A percentile compares a stretch with the other conserved stretches of the same genome.
These are phyloP conservation scores for Colletotrichum filicis DNA, from an alignment of 2,329 filamentous ascomycete species.

Conservation along the genomic window DNA sequence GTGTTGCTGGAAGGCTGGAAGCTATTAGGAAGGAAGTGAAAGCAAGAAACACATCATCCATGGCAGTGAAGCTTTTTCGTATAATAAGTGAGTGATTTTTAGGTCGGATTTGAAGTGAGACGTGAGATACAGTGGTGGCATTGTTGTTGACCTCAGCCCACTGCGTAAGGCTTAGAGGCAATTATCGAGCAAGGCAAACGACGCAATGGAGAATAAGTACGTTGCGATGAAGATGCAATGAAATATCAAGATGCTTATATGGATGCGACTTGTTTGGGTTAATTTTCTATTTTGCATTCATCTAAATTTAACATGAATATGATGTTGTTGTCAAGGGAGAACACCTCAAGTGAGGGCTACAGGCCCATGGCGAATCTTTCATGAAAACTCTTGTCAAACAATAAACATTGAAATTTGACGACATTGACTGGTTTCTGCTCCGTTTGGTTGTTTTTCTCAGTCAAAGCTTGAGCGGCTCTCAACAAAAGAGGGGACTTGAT, in stretches of 20 bases:
- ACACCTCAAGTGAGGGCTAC: not conserved
- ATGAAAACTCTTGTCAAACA: not conserved
- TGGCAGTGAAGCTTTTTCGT: not conserved
- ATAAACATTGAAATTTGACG: not conserved
- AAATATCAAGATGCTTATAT: not conserved
- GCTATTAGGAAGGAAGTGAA: not conserved
- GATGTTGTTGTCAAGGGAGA: not conserved
- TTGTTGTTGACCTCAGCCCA: not conserved
- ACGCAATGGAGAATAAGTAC: too few relatives aligned
- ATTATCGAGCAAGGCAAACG: not conserved
- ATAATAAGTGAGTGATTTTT: not conserved
- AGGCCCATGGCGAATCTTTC: not conserved
- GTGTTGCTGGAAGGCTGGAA: not conserved
- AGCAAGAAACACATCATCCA: not conserved
- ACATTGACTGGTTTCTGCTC: not conserved
- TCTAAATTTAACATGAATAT: too few relatives aligned
- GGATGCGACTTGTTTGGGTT: too few relatives aligned
- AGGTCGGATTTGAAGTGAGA: not conserved
- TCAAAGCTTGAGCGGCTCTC: slow-evolving; percentile 7
- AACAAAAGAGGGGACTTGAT: slow-evolving; percentile 20
- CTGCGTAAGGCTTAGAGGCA: not conserved
- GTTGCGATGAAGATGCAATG: too few relatives aligned
- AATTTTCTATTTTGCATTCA: too few relatives aligned
- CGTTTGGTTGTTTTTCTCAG: not conserved
- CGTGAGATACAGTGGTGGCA: too few relatives aligned